These are phyloP conservation scores for Trebouxia gelatinosa DNA, from an alignment of 163 green algal species.

Conservation along the genomic window DNA sequence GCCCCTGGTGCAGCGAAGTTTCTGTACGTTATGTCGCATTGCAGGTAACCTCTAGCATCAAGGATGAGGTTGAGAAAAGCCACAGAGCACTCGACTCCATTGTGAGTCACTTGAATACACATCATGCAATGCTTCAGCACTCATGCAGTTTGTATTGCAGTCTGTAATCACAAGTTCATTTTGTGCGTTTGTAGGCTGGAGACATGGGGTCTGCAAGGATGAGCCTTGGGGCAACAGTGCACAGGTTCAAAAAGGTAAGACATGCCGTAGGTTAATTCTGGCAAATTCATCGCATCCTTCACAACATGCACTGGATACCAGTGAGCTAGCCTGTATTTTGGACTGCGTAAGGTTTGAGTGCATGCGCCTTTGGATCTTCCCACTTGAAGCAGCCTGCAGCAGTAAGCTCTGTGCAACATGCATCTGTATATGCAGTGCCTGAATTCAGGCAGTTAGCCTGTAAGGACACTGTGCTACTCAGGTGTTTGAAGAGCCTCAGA, in stretches of 20 bases:
- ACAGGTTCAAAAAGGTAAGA: conserved; percentile 64
- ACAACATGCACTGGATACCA: not conserved
- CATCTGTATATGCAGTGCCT: too few species aligned
- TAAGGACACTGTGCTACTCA: conserved; percentile 34
- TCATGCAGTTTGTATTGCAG: too few species aligned
- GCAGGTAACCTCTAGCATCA: conserved; percentile 56
- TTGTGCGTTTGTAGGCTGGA: conserved; percentile 52
- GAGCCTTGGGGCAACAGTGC: conserved; percentile 51
- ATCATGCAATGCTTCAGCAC: too few species aligned
- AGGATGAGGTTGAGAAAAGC: conserved; percentile 53
- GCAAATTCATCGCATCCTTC: not conserved
- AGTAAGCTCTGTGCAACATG: too few species aligned
- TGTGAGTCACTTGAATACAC: too few species aligned
- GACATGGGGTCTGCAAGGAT: conserved; percentile 56
- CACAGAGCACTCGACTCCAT: conserved; percentile 70
- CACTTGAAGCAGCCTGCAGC: too few species aligned
- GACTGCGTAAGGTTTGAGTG: too few species aligned
- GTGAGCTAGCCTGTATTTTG: not conserved
- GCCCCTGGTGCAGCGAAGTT: too few species aligned
- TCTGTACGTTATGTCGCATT: not conserved
- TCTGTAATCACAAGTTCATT: too few species aligned
- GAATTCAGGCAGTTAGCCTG: too few species aligned
- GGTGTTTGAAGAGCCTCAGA: conserved; percentile 68
- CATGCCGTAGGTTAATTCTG: not conserved
- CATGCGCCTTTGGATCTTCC: too few species aligned